These are phyloP conservation scores for Pseudomassariella vexata DNA, from an alignment of 2,329 filamentous ascomycete species.

Conservation along the genomic window DNA sequence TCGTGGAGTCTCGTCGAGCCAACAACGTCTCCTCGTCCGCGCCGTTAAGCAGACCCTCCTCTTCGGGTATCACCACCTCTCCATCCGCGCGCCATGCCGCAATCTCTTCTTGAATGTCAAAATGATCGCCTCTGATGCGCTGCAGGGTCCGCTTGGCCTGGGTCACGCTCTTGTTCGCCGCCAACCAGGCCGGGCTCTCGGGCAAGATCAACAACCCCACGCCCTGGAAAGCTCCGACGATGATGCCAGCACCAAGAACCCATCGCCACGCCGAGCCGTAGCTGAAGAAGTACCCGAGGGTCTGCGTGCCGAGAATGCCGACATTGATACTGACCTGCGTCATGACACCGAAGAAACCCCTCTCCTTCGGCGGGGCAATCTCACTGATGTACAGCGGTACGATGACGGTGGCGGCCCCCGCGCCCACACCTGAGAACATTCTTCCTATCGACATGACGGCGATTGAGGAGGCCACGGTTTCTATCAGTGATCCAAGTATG, in stretches of 20 bases:
- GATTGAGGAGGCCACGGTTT: conserved; percentile 66
- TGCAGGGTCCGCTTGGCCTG: conserved; percentile 64
- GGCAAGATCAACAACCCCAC: conserved; percentile 69
- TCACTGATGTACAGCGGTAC: conserved; percentile 94
- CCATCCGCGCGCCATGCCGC: conserved; percentile 50
- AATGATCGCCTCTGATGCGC: conserved; percentile 64
- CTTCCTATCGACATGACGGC: conserved; percentile 66
- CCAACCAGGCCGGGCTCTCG: conserved; percentile 86
- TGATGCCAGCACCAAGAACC: conserved; percentile 69
- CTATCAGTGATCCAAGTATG: conserved; percentile 66
- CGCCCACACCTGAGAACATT: conserved; percentile 74
- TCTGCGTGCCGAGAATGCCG: conserved; percentile 79
- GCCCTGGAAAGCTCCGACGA: conserved; percentile 62
- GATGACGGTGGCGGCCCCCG: conserved; percentile 85
- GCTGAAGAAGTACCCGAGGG: conserved; percentile 83
- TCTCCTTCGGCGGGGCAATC: conserved; percentile 67
- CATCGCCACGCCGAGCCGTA: conserved; percentile 74
- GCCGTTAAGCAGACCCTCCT: conserved; percentile 59
- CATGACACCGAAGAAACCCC: conserved; percentile 75
- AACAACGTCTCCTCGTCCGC: conserved; percentile 32
- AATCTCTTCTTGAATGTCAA: conserved; percentile 69
- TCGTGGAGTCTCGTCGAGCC: conserved; percentile 15
- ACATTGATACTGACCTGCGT: conserved; percentile 93
- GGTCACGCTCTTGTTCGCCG: conserved; percentile 55
- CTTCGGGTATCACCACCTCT: conserved; percentile 49